Evolutionary conservation across 148 eudicot genomes (phyloP).

Genomic region (Spergularia bocconei): DNA sequence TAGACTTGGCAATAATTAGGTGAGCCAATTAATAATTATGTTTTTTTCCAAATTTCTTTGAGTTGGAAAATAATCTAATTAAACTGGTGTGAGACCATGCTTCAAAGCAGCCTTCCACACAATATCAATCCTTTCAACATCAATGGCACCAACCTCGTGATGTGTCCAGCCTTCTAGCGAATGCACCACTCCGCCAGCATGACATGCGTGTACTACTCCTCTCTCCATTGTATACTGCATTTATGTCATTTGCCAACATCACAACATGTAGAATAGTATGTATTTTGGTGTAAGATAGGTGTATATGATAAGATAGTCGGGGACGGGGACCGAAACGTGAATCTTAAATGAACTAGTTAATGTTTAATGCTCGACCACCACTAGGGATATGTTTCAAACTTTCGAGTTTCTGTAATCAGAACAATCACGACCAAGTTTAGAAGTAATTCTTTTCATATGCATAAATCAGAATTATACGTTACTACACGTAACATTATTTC

Average conservation of each 20-base stretch:
- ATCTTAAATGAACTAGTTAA: too few species aligned
- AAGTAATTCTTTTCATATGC: too few species aligned
- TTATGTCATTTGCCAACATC: not conserved
- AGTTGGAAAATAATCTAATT: not conserved
- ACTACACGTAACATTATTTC: too few species aligned
- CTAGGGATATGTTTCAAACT: too few species aligned
- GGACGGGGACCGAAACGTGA: too few species aligned
- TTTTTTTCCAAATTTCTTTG: too few species aligned
- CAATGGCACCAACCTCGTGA: slow-evolving; percentile 80
- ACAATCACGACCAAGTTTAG: too few species aligned
- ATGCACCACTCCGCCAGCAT: slow-evolving; percentile 84
- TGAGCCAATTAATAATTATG: not conserved
- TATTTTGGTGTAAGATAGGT: too few species aligned
- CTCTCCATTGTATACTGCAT: slow-evolving; percentile 76
- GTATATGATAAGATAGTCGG: too few species aligned
- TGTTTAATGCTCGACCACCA: too few species aligned
- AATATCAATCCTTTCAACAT: slow-evolving; percentile 65
- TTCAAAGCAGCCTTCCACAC: slow-evolving; percentile 79
- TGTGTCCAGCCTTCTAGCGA: slow-evolving; percentile 68
- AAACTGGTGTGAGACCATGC: slow-evolving; percentile 59
- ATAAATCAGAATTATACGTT: too few species aligned
- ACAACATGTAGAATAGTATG: not conserved
- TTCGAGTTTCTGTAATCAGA: too few species aligned
- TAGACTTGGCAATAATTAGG: not conserved
- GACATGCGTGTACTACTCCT: slow-evolving; percentile 84